A percentile compares a stretch with the other conserved stretches of the same genome.
phyloP scores from a whole-genome alignment of 129 eudicot species.

The Chrysanthemum lavandulifolium region DNA sequence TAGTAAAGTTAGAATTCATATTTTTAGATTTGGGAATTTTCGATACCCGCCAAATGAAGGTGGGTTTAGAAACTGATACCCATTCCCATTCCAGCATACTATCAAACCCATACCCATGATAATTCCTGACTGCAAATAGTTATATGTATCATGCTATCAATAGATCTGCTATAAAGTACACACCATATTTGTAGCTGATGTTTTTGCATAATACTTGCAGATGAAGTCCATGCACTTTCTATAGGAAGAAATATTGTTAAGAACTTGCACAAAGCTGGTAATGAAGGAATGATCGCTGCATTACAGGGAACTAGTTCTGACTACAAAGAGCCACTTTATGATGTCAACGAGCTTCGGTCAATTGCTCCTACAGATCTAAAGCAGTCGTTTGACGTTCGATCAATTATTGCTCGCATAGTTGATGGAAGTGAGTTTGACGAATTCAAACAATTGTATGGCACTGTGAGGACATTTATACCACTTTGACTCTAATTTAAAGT shows the following conservation, averaged over 20 bases:
- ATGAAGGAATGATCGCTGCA: slow-evolving; percentile 29
- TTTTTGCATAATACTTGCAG: slow-evolving; percentile 43
- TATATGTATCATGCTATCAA: not conserved
- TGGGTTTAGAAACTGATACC: too few relatives aligned
- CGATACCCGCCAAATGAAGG: too few relatives aligned
- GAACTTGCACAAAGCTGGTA: slow-evolving; percentile 88
- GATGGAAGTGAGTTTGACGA: slow-evolving; percentile 98
- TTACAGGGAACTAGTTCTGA: slow-evolving; percentile 31
- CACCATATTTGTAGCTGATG: not conserved
- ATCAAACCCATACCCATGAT: too few relatives aligned
- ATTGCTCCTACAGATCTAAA: slow-evolving; percentile 89
- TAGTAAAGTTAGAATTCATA: too few relatives aligned
- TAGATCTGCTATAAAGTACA: not conserved
- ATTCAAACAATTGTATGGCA: slow-evolving; percentile 99
- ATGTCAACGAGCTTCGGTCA: slow-evolving; percentile 71
- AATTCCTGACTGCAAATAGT: not conserved
- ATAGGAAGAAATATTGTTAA: slow-evolving; percentile 90
- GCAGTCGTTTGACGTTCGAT: slow-evolving; percentile 86
- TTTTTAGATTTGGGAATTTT: too few relatives aligned
- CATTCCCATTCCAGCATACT: too few relatives aligned
- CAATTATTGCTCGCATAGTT: slow-evolving; percentile 85
- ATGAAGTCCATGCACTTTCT: slow-evolving; percentile 89
- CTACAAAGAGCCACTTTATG: slow-evolving; percentile 81
- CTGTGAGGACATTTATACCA: slow-evolving; percentile 67
- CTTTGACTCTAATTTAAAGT: slow-evolving; percentile 29